Base-by-base conservation (phyloP, 177 flowering plant species). In the Tripterygium wilfordii region DNA sequence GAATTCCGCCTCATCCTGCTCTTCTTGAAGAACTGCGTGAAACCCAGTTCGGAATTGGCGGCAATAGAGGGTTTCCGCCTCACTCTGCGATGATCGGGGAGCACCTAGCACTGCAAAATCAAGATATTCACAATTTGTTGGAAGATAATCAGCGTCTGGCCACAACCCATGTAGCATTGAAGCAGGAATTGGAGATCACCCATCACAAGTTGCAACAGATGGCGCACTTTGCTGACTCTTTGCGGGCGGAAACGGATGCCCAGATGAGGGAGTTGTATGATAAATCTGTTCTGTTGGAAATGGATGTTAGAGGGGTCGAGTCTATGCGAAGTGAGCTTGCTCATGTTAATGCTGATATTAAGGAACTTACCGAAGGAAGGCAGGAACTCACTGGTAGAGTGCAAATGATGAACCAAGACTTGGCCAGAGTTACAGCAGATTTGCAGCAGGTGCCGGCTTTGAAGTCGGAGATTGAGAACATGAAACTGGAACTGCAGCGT, bases 81-180 rank as follows among this genome's bases (percentile, higher is more conserved):
- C 86, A 69, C 53, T 80, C 80, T 16, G 80, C 79, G 0, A 57
- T 85, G 15, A 61, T 88, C 4, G 85, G 83, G 60, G 91, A 88
- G 57, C 70, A 69, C 19, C 78, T 88, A 30, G 86, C 78, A 1
- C 74, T 54, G 43, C 96, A 85, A 38, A 80, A 74, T 49, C 77
- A 76, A 25, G 95, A 88, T 14, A 76, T 88, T 42, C 95, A 85
- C 36, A 80, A 54, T 5, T 75, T 85, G 4, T 58, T 88, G 2
- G 73, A 67, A 10, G 91, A 83, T 62, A 88, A 88, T 60, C 91
- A 83, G 66, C 53, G 88, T 40, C 60, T 85, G 10, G 96, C 96
- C 21, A 88, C 91, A 5, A 83, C 91, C 12, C 96, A 88, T 64
- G 95, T 85, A 27, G 88, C 96, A 1, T 73, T 88, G 20, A 88